Evolutionary conservation across 495 filamentous ascomycete genomes (phyloP), one percentile per base, ranked within the genome.

Genomic region (Echria macrotheca): DNA sequence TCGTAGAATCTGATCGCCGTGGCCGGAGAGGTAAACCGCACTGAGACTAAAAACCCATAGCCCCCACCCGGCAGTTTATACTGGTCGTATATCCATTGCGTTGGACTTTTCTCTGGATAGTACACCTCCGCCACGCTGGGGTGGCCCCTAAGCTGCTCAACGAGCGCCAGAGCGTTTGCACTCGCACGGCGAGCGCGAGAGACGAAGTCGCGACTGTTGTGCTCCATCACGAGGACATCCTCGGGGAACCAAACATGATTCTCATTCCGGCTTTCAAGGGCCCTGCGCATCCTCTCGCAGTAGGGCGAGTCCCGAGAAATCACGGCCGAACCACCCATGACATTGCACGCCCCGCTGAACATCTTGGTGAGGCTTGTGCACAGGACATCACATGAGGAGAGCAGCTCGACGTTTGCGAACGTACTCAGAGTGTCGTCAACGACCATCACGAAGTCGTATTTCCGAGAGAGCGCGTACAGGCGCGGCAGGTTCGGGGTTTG

Each of bases 341-440:
- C 61, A 18, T 65, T 55, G 24, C 54, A 63, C 14, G 5, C 25
- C 5, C 61, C 61, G 35, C 54, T 54, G 12, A 60, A 60, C 59
- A 65, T 58, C 26, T 65, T 65, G 17, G 57, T 55, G 32, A 65
- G 37, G 48, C 59, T 63, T 0, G 59, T 63, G 42, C 54, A 58
- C 9, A 60, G 15, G 0, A 55, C 45, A 22, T 63, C 55, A 26
- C 59, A 63, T 1, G 24, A n/a, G 0, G 11, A 0, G 1, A 63
- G 26, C 10, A 65, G 21, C 21, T 21, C 19, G 22, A 60, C 35
- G n/a, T 49, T 47, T 17, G 54, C 44, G 17, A 19, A 37, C 0
- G 54, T 58, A n/a, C 59, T 54, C 5, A 65, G 28, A 0, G 61
- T 65, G 35, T 65, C 61, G 45, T 65, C 61, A 14, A 65, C 57